These are phyloP conservation scores for Diaporthe sp. DNA, from an alignment of 2,329 filamentous ascomycete genomes.

Conservation along the genomic window DNA sequence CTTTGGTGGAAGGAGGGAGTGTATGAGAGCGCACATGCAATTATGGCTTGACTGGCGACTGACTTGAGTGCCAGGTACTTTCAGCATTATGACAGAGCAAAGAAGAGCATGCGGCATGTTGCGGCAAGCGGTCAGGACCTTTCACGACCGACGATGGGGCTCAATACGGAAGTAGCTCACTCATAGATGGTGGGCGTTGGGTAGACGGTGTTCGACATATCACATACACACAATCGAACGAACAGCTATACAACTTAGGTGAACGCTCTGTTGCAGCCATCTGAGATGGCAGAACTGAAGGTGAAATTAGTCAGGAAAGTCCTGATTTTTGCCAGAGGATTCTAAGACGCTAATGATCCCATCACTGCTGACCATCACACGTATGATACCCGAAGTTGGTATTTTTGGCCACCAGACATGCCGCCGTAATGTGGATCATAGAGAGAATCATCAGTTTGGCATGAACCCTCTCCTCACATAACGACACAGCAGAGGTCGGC, in stretches of 20 bases:
- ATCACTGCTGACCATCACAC: too few relatives aligned
- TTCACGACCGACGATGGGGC: too few relatives aligned
- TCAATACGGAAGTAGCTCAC: too few relatives aligned
- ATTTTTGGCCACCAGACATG: too few relatives aligned
- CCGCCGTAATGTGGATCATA: too few relatives aligned
- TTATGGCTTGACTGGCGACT: too few relatives aligned
- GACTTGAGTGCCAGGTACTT: too few relatives aligned
- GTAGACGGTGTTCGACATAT: neutral
- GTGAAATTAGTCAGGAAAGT: neutral
- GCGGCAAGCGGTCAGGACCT: fast-evolving
- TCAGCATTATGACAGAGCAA: neutral
- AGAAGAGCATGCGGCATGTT: neutral
- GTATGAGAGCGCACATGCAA: too few relatives aligned
- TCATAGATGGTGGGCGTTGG: too few relatives aligned
- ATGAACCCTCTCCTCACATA: neutral
- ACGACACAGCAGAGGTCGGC: neutral
- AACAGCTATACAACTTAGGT: neutral
- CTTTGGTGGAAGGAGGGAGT: fast-evolving
- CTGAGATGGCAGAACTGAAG: too few relatives aligned
- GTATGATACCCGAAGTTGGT: neutral
- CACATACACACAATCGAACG: too few relatives aligned
- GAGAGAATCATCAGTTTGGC: neutral
- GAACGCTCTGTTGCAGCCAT: too few relatives aligned
- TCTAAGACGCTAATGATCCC: neutral
- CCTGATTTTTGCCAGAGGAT: neutral